A percentile compares a stretch with the other conserved stretches of the same genome.
Evolutionary conservation across 805 yeast species (phyloP).

Genomic region (Henningerozyma blattae): DNA sequence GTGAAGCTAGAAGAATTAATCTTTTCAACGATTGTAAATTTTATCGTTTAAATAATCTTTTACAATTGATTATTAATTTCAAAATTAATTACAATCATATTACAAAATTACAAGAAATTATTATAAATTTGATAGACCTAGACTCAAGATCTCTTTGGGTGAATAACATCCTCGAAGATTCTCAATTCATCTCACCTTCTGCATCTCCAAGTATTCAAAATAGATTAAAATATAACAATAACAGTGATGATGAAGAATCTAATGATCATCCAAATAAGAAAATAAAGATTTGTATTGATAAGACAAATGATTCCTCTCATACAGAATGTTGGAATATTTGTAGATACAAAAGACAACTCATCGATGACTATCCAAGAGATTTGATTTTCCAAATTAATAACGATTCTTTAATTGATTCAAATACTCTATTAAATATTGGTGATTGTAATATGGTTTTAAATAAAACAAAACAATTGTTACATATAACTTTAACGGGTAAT

Average conservation of each 20-base stretch:
- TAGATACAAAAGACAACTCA: conserved; percentile 35
- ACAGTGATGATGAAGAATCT: neutral
- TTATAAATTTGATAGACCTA: conserved; percentile 34
- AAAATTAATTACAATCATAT: conserved; percentile 41
- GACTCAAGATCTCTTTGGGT: neutral
- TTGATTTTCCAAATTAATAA: conserved; percentile 32
- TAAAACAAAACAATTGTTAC: conserved; percentile 15
- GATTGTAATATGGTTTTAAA: conserved; percentile 23
- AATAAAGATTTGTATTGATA: conserved; percentile 3
- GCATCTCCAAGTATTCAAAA: neutral
- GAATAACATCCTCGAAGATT: neutral
- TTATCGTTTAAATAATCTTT: conserved; percentile 64
- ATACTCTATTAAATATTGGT: conserved; percentile 30
- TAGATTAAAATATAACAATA: neutral
- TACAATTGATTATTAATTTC: conserved; percentile 53
- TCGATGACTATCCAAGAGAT: conserved; percentile 29
- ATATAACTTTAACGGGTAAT: conserved; percentile 11
- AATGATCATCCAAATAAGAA: conserved; percentile 9
- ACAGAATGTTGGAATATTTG: conserved; percentile 10
- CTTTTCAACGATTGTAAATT: conserved; percentile 63
- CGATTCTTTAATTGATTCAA: conserved; percentile 25
- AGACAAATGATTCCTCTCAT: neutral
- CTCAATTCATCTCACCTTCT: neutral
- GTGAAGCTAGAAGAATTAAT: conserved; percentile 41
- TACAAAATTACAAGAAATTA: conserved; percentile 41